phyloP scores from a whole-genome alignment of 2,329 filamentous ascomycete species.

The Fusarium pininemorale region DNA sequence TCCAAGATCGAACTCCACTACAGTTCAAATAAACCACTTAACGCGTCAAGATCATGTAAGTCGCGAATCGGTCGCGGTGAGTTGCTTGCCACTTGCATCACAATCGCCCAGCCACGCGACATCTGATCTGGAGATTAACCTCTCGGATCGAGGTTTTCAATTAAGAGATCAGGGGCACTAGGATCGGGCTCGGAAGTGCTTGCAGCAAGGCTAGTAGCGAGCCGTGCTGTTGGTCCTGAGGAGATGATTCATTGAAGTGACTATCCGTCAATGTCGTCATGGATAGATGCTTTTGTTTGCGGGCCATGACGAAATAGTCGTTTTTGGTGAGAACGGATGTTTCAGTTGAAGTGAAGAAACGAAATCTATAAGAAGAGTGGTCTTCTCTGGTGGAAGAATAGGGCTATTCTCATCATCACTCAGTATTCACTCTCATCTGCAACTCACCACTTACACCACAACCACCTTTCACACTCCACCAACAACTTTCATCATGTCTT shows the following conservation, averaged over 20 bases:
- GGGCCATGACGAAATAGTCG: slow-evolving; percentile 19
- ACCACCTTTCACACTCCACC: neutral
- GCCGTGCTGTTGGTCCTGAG: neutral
- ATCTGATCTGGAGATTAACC: slow-evolving; percentile 15
- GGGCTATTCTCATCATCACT: neutral
- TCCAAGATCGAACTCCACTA: slow-evolving; percentile 1
- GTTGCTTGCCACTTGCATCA: slow-evolving; percentile 17
- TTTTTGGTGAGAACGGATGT: neutral
- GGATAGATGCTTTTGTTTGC: slow-evolving; percentile 11
- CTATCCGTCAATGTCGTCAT: slow-evolving; percentile 38
- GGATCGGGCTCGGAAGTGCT: slow-evolving; percentile 12
- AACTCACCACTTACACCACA: neutral
- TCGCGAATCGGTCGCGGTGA: neutral
- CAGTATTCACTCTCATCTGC: neutral
- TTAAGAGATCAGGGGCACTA: slow-evolving; percentile 1
- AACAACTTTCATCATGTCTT: slow-evolving; percentile 24
- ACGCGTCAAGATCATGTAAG: neutral
- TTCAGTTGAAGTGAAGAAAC: neutral
- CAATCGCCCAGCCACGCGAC: slow-evolving; percentile 19
- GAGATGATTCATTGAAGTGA: slow-evolving; percentile 35
- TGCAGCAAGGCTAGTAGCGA: slow-evolving; percentile 6
- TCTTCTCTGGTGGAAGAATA: neutral
- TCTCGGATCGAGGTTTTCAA: slow-evolving; percentile 12
- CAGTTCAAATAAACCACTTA: neutral
- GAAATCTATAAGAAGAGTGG: slow-evolving; percentile 15